Base-by-base conservation (phyloP, 495 filamentous ascomycete species). In the Trichoderma asperelloides region DNA sequence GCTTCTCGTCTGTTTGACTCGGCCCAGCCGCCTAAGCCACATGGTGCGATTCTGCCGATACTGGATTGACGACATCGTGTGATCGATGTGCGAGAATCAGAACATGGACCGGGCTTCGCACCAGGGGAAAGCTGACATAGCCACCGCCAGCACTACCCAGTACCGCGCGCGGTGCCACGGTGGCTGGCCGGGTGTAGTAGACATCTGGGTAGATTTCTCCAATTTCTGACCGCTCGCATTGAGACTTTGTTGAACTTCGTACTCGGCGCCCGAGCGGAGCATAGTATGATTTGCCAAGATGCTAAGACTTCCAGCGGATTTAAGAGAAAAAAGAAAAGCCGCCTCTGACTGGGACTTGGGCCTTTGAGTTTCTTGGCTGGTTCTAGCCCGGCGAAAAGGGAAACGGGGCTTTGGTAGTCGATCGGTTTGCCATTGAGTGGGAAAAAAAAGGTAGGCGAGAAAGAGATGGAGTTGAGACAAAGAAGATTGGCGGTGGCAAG, bases 111-210 rank as follows among this genome's bases (percentile, higher is more conserved):
- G 55, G 23, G 23, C 23, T 30, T 60, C 55, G 55, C 55, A 30
- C 55, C 55, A 60, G 55, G 55, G 55, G 55, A 60, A 60, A 6
- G 55, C 55, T 60, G 55, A 60, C 55, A 60, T 30, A 13, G 16
- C 15, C n/a, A 60, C 55, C 21, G 18, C 21, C 47, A 21, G 33
- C 33, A 4, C 33, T 37, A 37, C 33, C 33, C 33, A 37, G 9
- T 6, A 33, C 33, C 9, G 33, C 33, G 33, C 33, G 33, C 33
- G 18, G 47, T 6, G n/a, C 16, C 18, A 9, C 47, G 47, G 47
- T 51, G 47, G 47, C 47, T 21, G 41, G 4, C 33, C 33, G 9
- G 5, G 33, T 37, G 33, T 37, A 37, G 33, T 37, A 37, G 6
- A 8, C 33, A 37, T 8, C 33, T 0, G 41, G 13, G 41, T 45